phyloP scores from a whole-genome alignment of 2,329 filamentous ascomycete genomes.

The Tolypocladium album region DNA sequence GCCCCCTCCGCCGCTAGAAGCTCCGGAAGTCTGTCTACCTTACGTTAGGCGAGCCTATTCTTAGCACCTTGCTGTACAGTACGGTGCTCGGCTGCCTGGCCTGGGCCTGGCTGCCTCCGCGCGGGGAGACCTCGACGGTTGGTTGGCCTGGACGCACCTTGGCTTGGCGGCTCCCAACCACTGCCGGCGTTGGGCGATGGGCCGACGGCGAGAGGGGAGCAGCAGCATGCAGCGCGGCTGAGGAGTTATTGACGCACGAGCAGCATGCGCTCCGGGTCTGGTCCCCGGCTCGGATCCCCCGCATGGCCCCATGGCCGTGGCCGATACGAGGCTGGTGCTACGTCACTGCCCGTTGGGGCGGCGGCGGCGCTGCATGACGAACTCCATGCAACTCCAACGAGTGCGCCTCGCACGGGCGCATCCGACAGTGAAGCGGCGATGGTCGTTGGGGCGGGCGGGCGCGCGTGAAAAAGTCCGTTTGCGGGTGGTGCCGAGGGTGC shows the following conservation, averaged over 20 bases:
- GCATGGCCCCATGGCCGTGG: neutral
- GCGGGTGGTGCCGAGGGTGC: neutral
- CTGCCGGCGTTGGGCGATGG: neutral
- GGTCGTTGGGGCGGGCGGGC: neutral
- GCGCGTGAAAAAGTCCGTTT: neutral
- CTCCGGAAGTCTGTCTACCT: neutral
- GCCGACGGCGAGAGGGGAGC: neutral
- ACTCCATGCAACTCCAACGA: neutral
- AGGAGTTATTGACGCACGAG: neutral
- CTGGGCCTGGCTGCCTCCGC: neutral
- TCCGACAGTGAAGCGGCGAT: neutral
- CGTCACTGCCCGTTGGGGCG: conserved; percentile 6
- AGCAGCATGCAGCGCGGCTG: neutral
- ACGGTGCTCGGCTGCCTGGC: neutral
- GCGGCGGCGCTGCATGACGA: neutral
- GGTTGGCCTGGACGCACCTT: no score
- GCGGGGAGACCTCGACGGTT: no score
- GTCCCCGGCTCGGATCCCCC: neutral
- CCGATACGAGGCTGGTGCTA: conserved; percentile 9
- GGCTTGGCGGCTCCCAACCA: neutral
- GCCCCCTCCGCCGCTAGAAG: neutral
- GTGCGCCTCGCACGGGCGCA: neutral
- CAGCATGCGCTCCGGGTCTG: neutral
- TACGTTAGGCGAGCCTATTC: neutral
- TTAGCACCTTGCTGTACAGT: neutral